Percentiles rank a stretch among this genome's conserved stretches.
These are phyloP conservation scores for Rutstroemia sydowiana DNA, from an alignment of 2,329 filamentous ascomycete genomes.

Conservation along the genomic window DNA sequence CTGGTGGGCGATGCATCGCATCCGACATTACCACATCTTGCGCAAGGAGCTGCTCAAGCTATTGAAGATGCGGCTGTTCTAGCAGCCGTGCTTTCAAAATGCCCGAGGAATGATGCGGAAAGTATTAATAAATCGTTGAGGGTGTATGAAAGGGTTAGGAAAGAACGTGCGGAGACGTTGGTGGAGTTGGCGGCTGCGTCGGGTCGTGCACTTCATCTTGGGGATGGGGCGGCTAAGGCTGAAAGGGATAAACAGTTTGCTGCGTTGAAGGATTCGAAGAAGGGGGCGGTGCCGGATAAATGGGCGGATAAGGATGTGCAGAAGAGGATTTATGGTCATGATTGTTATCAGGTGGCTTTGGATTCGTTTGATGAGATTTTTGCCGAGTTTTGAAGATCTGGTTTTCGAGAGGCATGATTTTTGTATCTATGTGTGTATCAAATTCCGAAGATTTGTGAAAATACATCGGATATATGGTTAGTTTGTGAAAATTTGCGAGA, in stretches of 20 bases:
- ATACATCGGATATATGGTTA: no score
- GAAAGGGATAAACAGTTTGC: constrained; percentile 51
- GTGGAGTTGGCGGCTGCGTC: constrained; percentile 45
- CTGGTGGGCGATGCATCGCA: constrained; percentile 60
- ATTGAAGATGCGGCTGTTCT: constrained; percentile 60
- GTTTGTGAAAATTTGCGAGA: no score
- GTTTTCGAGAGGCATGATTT: background rate
- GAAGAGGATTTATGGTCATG: constrained; percentile 48
- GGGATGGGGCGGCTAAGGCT: constrained; percentile 50
- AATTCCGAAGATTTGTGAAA: no score
- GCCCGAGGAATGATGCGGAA: constrained; percentile 31
- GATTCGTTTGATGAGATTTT: constrained; percentile 11
- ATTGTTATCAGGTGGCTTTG: constrained; percentile 10
- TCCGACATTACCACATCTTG: constrained; percentile 60
- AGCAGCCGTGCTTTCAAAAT: constrained; percentile 41
- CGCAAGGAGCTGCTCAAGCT: constrained; percentile 60
- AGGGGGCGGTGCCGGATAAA: constrained; percentile 51
- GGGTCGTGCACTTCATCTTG: constrained; percentile 49
- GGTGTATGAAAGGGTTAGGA: constrained; percentile 48
- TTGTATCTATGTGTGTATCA: background rate
- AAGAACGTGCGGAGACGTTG: constrained; percentile 43
- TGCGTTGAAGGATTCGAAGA: constrained; percentile 38
- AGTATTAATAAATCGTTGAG: constrained; percentile 42
- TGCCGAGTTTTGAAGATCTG: background rate
- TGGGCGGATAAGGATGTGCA: constrained; percentile 66